These are phyloP conservation scores for Klebsormidium nitens DNA, from an alignment of 139 green algal genomes.

Conservation along the genomic window DNA sequence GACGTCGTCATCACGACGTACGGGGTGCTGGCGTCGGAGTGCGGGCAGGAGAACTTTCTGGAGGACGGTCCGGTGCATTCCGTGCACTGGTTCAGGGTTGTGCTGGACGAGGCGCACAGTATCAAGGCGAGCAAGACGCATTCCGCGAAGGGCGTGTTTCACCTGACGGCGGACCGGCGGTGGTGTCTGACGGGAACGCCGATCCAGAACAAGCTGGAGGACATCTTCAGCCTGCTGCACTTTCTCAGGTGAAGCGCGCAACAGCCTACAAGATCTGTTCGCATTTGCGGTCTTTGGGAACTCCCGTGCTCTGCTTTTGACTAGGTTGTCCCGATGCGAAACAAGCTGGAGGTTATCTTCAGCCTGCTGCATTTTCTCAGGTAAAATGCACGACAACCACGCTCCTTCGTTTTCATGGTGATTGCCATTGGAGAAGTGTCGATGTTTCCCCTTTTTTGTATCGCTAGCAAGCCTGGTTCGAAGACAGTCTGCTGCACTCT, in stretches of 20 bases:
- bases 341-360: constrained; percentile 81
- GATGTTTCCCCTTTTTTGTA: too few relatives aligned
- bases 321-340: too few relatives aligned
- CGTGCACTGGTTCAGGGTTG: constrained; percentile 51
- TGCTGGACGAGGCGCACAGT: constrained; percentile 89
- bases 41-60: constrained; percentile 12
- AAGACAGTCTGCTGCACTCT: too few relatives aligned
- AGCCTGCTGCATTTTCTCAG: constrained; percentile 68
- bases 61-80: constrained; percentile 20
- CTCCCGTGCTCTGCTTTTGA: too few relatives aligned
- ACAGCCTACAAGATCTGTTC: too few relatives aligned
- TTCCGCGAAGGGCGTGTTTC: constrained; percentile 44
- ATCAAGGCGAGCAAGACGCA: constrained; percentile 80
- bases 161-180: constrained; percentile 31
- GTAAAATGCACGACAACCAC: too few relatives aligned
- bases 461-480: too few relatives aligned
- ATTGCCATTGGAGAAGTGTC: too few relatives aligned
- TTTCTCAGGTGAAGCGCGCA: too few relatives aligned
- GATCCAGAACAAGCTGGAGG: constrained; percentile 85
- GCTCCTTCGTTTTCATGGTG: too few relatives aligned
- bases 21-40: constrained; percentile 4
- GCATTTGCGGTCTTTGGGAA: too few relatives aligned
- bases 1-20: constrained; percentile 42
- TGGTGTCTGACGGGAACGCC: constrained; percentile 92
- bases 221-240: constrained; percentile 82